phyloP scores from a whole-genome alignment of 1,284 basidiomycete genomes.

The Puccinia coronata region DNA sequence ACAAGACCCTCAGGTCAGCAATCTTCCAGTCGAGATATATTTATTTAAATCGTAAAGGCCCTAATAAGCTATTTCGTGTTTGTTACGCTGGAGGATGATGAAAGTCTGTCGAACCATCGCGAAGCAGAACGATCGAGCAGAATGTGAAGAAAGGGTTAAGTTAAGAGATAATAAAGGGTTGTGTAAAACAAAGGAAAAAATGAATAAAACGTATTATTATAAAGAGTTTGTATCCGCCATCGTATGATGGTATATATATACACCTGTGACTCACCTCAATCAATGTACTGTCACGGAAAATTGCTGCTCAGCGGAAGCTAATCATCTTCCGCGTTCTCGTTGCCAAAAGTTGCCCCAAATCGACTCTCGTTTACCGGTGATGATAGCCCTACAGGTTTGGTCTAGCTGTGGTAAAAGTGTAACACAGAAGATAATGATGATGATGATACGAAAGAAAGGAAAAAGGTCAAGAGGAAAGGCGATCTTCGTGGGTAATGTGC shows the following conservation, averaged over 20 bases:
- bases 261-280: background rate
- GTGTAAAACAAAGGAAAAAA: too few relatives aligned
- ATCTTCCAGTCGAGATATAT: background rate
- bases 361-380: too few relatives aligned
- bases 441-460: background rate
- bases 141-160: background rate
- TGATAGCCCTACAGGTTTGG: too few relatives aligned
- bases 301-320: background rate
- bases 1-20: background rate
- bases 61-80: too few relatives aligned
- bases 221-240: background rate
- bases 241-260: background rate
- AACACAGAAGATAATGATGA: too few relatives aligned
- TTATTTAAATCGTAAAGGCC: background rate
- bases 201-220: background rate
- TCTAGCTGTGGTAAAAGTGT: too few relatives aligned
- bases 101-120: background rate
- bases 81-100: background rate
- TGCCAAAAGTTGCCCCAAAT: too few relatives aligned
- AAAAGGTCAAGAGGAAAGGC: background rate
- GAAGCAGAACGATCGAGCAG: background rate
- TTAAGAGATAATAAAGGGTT: background rate
- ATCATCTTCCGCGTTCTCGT: background rate
- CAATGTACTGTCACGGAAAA: background rate
- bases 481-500: background rate